phyloP scores from a whole-genome alignment of 108 stramenopile genomes.

The Parietichytrium sp. region DNA sequence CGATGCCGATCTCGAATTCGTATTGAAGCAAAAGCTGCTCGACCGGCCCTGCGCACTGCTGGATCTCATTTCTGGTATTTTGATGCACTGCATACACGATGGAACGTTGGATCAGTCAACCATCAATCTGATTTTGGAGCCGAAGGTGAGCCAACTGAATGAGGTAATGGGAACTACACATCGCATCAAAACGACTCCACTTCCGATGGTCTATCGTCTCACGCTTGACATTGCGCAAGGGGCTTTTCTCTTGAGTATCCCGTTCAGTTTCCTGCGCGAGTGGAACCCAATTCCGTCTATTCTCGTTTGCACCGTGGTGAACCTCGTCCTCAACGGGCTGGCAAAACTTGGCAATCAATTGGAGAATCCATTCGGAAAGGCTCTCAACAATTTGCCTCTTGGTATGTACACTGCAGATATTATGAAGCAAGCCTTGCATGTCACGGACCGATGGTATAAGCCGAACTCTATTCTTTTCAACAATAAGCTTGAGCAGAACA shows the following conservation, averaged over 20 bases:
- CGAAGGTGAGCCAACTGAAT: not conserved
- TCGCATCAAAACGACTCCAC: slow-evolving; percentile 9
- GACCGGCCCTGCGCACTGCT: slow-evolving; percentile 7
- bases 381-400: not conserved
- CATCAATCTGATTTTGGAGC: not conserved
- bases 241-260: not conserved
- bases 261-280: not conserved
- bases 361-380: slow-evolving; percentile 33
- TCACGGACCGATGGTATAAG: slow-evolving; percentile 23
- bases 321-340: slow-evolving; percentile 7
- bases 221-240: not conserved
- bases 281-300: not conserved
- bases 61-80: slow-evolving; percentile 23
- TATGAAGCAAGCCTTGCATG: slow-evolving; percentile 3
- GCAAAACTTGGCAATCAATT: slow-evolving; percentile 4
- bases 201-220: not conserved
- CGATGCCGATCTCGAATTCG: not conserved
- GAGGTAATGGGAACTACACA: not conserved
- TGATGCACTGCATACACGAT: slow-evolving; percentile 8
- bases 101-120: not conserved
- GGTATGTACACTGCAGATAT: not conserved
- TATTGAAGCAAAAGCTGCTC: not conserved
- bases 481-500: not conserved
- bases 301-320: slow-evolving; percentile 26
- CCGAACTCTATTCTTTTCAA: slow-evolving; percentile 16